Conservation (phyloP, 169 alveolate species). For the Cryptosporidium ubiquitum region DNA sequence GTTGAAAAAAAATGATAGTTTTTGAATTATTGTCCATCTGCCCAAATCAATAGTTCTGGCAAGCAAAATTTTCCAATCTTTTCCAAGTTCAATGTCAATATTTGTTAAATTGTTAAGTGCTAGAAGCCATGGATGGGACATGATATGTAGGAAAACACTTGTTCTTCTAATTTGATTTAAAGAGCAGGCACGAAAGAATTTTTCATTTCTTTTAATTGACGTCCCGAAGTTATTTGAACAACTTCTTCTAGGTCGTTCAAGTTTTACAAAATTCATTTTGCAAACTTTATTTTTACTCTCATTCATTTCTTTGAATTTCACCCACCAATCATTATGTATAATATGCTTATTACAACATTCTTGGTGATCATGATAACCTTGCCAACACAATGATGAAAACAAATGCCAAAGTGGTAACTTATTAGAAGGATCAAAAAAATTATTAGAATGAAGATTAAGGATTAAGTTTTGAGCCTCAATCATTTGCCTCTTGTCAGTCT, state of each 20-base stretch:
- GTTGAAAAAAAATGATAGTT: constrained; percentile 29
- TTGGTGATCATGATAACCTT: constrained; percentile 27
- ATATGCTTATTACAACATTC: constrained; percentile 37
- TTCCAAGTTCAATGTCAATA: constrained; percentile 34
- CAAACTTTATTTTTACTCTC: not conserved
- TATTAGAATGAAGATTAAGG: not conserved
- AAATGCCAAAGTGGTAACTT: constrained; percentile 43
- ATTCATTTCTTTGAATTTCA: not conserved
- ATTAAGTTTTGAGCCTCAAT: not conserved
- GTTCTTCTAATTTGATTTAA: not conserved
- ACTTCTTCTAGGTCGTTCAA: constrained; percentile 29
- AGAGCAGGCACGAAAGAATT: not conserved
- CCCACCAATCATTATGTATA: constrained; percentile 39
- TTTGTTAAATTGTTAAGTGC: constrained; percentile 40
- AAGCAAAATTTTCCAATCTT: constrained; percentile 14
- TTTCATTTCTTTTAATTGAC: not conserved
- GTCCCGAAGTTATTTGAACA: not conserved
- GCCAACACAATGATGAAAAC: constrained; percentile 25
- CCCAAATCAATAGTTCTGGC: constrained; percentile 47
- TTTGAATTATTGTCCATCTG: constrained; percentile 52
- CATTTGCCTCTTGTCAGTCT: not conserved
- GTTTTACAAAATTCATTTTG: not conserved
- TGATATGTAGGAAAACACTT: constrained; percentile 32
- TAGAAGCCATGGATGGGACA: constrained; percentile 72
- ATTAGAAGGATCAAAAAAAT: not conserved